Evolutionary conservation across 768 basidiomycete genomes (phyloP).

Genomic region (Tylopilus plumbeoviolaceoides): DNA sequence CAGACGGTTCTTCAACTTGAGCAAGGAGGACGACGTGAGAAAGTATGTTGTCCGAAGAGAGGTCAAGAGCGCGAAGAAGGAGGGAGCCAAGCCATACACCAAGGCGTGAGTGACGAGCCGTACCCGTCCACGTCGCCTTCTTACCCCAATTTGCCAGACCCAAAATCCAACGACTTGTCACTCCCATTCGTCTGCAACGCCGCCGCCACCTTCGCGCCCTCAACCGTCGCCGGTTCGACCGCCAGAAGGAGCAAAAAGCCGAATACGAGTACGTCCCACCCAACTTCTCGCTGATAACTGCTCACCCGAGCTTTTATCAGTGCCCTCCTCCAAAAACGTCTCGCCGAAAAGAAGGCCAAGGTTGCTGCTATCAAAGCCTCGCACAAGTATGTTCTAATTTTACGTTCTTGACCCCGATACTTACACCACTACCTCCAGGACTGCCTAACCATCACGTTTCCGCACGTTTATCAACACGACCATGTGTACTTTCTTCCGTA

Average conservation of each 20-base stretch:
- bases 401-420: neutral
- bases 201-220: constrained; percentile 88
- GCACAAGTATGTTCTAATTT: constrained; percentile 51
- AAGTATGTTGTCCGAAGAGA: constrained; percentile 95
- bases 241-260: constrained; percentile 91
- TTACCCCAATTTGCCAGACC: constrained; percentile 48
- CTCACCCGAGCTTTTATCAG: constrained; percentile 29
- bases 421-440: constrained; percentile 7
- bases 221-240: constrained; percentile 82
- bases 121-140: neutral
- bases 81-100: constrained; percentile 87
- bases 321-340: constrained; percentile 77
- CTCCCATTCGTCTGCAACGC: constrained; percentile 92
- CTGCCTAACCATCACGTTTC: constrained; percentile 13
- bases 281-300: neutral
- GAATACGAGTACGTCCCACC: constrained; percentile 75
- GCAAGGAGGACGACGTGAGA: constrained; percentile 97
- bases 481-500: constrained; percentile 16
- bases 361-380: constrained; percentile 83
- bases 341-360: constrained; percentile 92
- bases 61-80: constrained; percentile 86
- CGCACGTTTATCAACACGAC: constrained; percentile 2
- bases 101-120: constrained; percentile 71
- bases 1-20: constrained; percentile 93
- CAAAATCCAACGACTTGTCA: constrained; percentile 96